Conservation (phyloP, 2,329 filamentous ascomycete genomes). For the Teratosphaeria destructans region DNA sequence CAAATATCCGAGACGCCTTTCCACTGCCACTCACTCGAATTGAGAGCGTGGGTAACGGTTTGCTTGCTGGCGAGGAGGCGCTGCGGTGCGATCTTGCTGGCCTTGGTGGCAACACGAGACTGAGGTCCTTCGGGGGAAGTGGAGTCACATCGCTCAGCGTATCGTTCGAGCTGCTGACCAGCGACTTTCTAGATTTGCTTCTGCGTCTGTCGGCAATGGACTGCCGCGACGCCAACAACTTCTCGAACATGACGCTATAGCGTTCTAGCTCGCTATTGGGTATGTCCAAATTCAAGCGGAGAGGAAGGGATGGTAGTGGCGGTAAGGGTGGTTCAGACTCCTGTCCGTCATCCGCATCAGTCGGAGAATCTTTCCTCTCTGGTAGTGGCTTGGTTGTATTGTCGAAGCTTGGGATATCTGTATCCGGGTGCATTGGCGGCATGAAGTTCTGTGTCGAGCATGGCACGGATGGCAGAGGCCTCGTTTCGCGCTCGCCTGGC, state of each 20-base stretch:
- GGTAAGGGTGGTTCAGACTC: neutral
- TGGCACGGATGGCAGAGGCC: neutral
- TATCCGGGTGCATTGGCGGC: neutral
- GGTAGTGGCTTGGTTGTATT: neutral
- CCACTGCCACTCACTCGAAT: constrained; percentile 4
- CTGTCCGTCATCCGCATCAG: neutral
- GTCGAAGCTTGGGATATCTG: neutral
- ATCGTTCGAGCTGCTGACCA: neutral
- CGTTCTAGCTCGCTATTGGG: constrained; percentile 71
- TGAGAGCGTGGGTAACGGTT: constrained; percentile 5
- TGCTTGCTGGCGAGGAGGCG: constrained; percentile 11
- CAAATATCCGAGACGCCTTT: too few species aligned
- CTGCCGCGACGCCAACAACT: constrained; percentile 46
- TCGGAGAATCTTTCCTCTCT: neutral
- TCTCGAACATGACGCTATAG: constrained; percentile 89
- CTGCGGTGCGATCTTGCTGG: constrained; percentile 3
- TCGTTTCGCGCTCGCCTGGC: neutral
- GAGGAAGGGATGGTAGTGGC: constrained; percentile 7
- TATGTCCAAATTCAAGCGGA: constrained; percentile 62
- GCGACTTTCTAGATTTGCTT: constrained; percentile 11
- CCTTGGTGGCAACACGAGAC: neutral
- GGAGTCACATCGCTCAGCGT: neutral
- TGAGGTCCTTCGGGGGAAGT: neutral
- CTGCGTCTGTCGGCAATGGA: constrained; percentile 23
- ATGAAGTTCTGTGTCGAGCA: neutral